Evolutionary conservation across 2,329 filamentous ascomycete species (phyloP), one percentile per base, ranked within the genome.

Genomic region (Colletotrichum sublineola): DNA sequence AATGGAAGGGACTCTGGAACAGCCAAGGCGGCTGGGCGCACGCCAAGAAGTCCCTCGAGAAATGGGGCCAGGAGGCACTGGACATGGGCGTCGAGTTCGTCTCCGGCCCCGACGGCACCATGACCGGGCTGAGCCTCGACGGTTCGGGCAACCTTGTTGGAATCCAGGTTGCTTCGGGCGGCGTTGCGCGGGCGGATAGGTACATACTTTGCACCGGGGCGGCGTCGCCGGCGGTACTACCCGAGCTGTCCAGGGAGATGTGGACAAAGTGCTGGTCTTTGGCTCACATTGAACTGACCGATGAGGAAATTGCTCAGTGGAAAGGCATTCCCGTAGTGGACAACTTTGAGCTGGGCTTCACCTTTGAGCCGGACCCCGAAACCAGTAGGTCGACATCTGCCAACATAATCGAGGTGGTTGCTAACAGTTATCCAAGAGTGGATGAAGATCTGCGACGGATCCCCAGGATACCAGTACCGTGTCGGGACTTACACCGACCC

Each of bases 401-500:
- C 9, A 31, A 0, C 12, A 5, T 1, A 7, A 31, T 7, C 1
- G 2, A 4, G 2, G 36, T 12, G 14, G 11, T 4, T n/a, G 5
- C 60, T 72, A 3, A 72, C 24, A 14, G 2, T 11, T 24, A 5
- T 38, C 1, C 18, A 20, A 72, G 69, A 46, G 42, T 64, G 69
- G 66, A 72, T 75, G 61, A 75, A 74, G 55, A 74, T 75, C 31
- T 75, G 74, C 48, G 73, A 75, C 65, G 74, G 70, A 42, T 68
- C 66, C 42, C 70, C 73, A 2, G 74, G 74, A 9, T 75, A 74
- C 55, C 67, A 74, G 31, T 69, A 72, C 46, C 69, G 60, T 5
- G 31, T 69, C 11, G 69, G 66, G 24, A 69, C 55, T 36, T 73
- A 65, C 42, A 57, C 50, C 18, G 68, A 72, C 44, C 62, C 65